Conservation (phyloP, 805 yeast genomes). For the Teunomyces lycoperdinae region DNA sequence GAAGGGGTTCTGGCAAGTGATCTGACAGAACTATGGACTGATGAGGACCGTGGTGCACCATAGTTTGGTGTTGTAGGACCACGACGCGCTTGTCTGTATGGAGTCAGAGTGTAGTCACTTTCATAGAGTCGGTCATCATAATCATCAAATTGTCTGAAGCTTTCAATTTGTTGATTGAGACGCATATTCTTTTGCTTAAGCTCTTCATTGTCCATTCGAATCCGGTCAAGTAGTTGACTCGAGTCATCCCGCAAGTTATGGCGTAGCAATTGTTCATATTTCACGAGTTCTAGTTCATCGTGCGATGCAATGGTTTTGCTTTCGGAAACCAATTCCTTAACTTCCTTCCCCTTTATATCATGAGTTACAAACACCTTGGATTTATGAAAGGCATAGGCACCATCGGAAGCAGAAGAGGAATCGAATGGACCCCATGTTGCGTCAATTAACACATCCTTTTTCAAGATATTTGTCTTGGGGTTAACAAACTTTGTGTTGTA, state of each 20-base stretch:
- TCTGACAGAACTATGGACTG: conserved; percentile 6
- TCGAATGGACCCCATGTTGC: conserved; percentile 44
- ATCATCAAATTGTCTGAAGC: conserved; percentile 5
- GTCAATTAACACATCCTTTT: conserved; percentile 61
- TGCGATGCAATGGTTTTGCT: conserved; percentile 7
- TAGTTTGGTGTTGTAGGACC: neutral
- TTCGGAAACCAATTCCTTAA: conserved; percentile 13
- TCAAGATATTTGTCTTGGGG: conserved; percentile 50
- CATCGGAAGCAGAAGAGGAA: conserved; percentile 17
- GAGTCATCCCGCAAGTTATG: conserved; percentile 10
- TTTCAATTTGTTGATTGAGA: conserved; percentile 8
- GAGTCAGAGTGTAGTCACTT: conserved; percentile 9
- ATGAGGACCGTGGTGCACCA: neutral
- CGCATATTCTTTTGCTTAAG: conserved; percentile 9
- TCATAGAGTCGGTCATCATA: conserved; percentile 5
- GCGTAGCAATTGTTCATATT: conserved; percentile 6
- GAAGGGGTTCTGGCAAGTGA: neutral
- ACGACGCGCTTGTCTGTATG: conserved; percentile 3
- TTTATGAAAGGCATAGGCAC: conserved; percentile 26
- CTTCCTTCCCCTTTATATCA: conserved; percentile 39
- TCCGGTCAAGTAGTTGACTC: conserved; percentile 8
- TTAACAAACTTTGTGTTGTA: conserved; percentile 60
- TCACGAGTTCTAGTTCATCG: conserved; percentile 3
- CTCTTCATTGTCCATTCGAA: conserved; percentile 11
- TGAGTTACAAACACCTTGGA: conserved; percentile 52